Conservation (phyloP, 495 filamentous ascomycete species). For the Penicillium ucsense region DNA sequence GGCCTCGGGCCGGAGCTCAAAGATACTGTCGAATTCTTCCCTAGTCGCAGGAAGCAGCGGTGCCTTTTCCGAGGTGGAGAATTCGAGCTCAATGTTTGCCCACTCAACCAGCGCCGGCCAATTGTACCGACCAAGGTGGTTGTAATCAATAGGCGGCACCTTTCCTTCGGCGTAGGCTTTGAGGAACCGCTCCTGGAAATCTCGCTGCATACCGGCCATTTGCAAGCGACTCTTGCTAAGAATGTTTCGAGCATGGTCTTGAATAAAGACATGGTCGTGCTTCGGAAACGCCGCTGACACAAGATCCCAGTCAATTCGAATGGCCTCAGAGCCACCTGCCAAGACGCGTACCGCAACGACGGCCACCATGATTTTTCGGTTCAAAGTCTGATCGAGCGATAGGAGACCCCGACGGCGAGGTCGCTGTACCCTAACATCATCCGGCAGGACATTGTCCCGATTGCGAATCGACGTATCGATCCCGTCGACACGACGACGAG, state of each 20-base stretch:
- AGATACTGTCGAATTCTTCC: slow-evolving; percentile 39
- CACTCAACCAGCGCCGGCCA: slow-evolving; percentile 70
- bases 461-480: slow-evolving; percentile 15
- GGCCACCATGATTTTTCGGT: slow-evolving; percentile 48
- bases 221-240: slow-evolving; percentile 49
- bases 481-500: slow-evolving; percentile 20
- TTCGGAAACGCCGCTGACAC: slow-evolving; percentile 56
- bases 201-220: slow-evolving; percentile 58
- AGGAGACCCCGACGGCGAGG: slow-evolving; percentile 19
- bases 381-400: slow-evolving; percentile 14
- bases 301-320: slow-evolving; percentile 63
- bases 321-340: slow-evolving; percentile 58
- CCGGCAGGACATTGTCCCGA: slow-evolving; percentile 1
- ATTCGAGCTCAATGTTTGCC: slow-evolving; percentile 45
- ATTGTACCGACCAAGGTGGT: slow-evolving; percentile 62
- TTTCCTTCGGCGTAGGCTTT: slow-evolving; percentile 62
- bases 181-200: slow-evolving; percentile 69
- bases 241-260: slow-evolving; percentile 49
- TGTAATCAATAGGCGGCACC: slow-evolving; percentile 61
- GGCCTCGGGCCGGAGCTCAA: slow-evolving; percentile 37
- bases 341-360: slow-evolving; percentile 65
- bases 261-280: slow-evolving; percentile 45
- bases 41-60: slow-evolving; percentile 44
- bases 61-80: slow-evolving; percentile 27
- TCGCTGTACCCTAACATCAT: neutral